phyloP scores from a whole-genome alignment of 1,139 yeast species.

The Lodderomyces metapsilosis region DNA sequence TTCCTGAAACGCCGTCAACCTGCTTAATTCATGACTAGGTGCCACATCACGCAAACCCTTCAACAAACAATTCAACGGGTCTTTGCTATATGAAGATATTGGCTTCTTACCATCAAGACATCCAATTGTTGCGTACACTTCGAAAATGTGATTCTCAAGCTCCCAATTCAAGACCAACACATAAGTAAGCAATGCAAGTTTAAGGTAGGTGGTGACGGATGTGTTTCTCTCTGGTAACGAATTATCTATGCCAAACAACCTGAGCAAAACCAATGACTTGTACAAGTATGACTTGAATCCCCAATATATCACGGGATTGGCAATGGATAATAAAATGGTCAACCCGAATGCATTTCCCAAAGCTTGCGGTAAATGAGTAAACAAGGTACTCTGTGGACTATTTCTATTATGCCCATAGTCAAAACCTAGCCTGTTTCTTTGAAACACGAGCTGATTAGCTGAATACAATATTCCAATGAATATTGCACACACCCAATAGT shows the following conservation, averaged over 20 bases:
- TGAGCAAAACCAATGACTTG: conserved; percentile 28
- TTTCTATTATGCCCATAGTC: conserved; percentile 41
- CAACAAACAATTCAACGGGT: conserved; percentile 71
- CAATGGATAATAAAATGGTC: conserved; percentile 25
- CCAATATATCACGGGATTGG: conserved; percentile 49
- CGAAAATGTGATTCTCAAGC: conserved; percentile 57
- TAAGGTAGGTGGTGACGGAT: conserved; percentile 34
- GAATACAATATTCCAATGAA: conserved; percentile 36
- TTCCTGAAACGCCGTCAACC: conserved; percentile 73
- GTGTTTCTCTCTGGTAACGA: conserved; percentile 33
- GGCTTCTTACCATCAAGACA: conserved; percentile 75
- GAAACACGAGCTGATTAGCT: conserved; percentile 53
- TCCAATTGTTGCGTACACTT: conserved; percentile 77
- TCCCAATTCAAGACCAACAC: conserved; percentile 56
- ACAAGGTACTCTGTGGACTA: conserved; percentile 40
- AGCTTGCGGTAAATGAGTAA: conserved; percentile 27
- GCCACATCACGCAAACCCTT: conserved; percentile 61
- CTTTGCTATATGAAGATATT: conserved; percentile 64
- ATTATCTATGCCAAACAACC: conserved; percentile 37
- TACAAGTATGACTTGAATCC: conserved; percentile 46
- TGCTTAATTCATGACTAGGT: conserved; percentile 52
- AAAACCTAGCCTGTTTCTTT: conserved; percentile 60
- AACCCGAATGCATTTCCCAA: conserved; percentile 37
- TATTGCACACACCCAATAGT: conserved; percentile 45
- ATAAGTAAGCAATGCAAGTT: conserved; percentile 38